phyloP scores from a whole-genome alignment of 1,284 basidiomycete genomes.

The Vanrija sp. region DNA sequence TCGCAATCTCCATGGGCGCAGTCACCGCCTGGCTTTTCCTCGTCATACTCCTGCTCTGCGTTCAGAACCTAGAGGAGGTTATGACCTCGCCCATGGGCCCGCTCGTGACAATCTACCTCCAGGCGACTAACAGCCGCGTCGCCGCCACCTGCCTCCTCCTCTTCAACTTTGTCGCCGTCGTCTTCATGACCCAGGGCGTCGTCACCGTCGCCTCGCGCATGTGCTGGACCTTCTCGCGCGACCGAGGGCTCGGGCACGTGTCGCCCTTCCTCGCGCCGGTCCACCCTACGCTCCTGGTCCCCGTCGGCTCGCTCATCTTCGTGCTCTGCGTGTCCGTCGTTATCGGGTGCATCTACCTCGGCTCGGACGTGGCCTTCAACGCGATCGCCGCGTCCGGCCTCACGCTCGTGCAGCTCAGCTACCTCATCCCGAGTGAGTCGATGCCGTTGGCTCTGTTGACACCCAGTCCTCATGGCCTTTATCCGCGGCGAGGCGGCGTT shows the following conservation, averaged over 20 bases:
- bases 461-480: conserved; percentile 42
- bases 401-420: conserved; percentile 26
- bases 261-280: not conserved
- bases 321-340: conserved; percentile 48
- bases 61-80: conserved; percentile 1
- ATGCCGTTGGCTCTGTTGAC: not conserved
- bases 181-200: conserved; percentile 16
- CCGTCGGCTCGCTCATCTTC: conserved; percentile 20
- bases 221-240: conserved; percentile 7
- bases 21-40: conserved; percentile 29
- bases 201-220: conserved; percentile 22
- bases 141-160: conserved; percentile 20
- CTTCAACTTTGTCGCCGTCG: conserved; percentile 22
- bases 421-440: conserved; percentile 40
- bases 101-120: conserved; percentile 10
- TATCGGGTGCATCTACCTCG: conserved; percentile 47
- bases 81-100: not conserved
- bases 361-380: conserved; percentile 40
- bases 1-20: conserved; percentile 28
- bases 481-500: conserved; percentile 48
- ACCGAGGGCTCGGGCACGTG: conserved; percentile 1
- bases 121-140: conserved; percentile 25
- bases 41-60: conserved; percentile 27
- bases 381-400: conserved; percentile 22
- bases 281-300: conserved; percentile 19